phyloP scores from a whole-genome alignment of 2,329 filamentous ascomycete species.

The Ustilaginoidea virens region DNA sequence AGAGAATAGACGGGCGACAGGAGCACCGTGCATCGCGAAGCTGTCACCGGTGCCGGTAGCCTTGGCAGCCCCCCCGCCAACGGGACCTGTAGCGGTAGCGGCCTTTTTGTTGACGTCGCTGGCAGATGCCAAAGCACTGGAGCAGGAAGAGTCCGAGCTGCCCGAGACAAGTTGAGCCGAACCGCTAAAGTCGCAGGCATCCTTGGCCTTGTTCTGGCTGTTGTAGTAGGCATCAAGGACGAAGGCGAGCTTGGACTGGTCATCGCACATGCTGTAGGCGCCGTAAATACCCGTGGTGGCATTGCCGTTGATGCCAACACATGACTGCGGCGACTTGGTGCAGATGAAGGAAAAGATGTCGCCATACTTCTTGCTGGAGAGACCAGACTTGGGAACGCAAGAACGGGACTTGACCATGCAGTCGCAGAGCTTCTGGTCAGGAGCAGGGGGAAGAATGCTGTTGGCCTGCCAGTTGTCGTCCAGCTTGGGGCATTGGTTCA shows the following conservation, averaged over 20 bases:
- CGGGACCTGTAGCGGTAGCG: constrained; percentile 4
- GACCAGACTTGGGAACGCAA: constrained; percentile 48
- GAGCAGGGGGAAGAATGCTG: constrained; percentile 61
- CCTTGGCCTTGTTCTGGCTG: constrained; percentile 32
- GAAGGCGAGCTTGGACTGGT: constrained; percentile 55
- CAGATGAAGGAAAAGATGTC: constrained; percentile 64
- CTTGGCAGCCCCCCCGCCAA: constrained; percentile 5
- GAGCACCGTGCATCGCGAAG: constrained; percentile 5
- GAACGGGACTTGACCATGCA: constrained; percentile 68
- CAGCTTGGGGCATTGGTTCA: constrained; percentile 55
- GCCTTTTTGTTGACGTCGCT: constrained; percentile 33
- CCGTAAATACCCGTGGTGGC: constrained; percentile 55
- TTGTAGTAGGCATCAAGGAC: constrained; percentile 61
- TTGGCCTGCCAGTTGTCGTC: constrained; percentile 47
- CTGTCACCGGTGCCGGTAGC: constrained; percentile 3
- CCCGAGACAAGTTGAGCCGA: constrained; percentile 40
- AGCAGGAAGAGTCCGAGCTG: constrained; percentile 37
- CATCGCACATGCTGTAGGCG: constrained; percentile 61
- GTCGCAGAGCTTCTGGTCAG: constrained; percentile 62
- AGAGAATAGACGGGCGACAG: constrained; percentile 24
- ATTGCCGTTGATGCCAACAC: constrained; percentile 54
- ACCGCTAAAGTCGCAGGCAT: constrained; percentile 58
- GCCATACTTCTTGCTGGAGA: constrained; percentile 44
- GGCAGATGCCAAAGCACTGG: constrained; percentile 42
- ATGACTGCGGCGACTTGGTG: constrained; percentile 38